Base-by-base conservation (phyloP, 805 yeast genomes). In the Sporopachydermia lactativora region DNA sequence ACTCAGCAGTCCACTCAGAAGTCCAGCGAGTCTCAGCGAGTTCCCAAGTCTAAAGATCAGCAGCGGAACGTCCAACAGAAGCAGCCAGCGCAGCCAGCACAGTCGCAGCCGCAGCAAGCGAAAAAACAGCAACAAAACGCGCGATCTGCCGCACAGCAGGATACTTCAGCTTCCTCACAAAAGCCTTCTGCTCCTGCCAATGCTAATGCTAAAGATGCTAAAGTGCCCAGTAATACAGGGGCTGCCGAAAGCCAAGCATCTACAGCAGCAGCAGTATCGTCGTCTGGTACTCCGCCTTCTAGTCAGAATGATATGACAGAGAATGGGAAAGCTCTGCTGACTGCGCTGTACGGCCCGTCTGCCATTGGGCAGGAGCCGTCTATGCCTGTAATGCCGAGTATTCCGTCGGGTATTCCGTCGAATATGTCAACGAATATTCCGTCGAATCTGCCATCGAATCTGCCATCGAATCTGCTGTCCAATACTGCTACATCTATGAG, bases 1-100 rank as follows among this genome's bases (percentile, higher is more conserved):
- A n/a, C 37, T 11, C 6, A 4, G 18, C 19, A n/a, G 3, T 3
- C 37, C 15, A 41, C 24, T 38, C 16, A 15, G 44, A 11, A 14
- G 5, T 15, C n/a, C 11, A 8, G 13, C 13, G 14, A 15, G 16
- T 18, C 37, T 35, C 8, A 14, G 15, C 14, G n/a, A 14, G 8
- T 15, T 14, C 35, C 35, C 11, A 16, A 11, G 5, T 31, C 8
- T 11, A 15, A 6, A 13, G 39, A 11, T 17, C 36, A 11, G n/a
- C 37, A 11, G 37, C 24, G 39, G 36, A 43, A 47, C 37, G 41
- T 31, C 18, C 42, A 39, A 13, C 49, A 39, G 37, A 42, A 35
- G 40, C 48, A 41, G 42, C 43, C 42, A 18, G 39, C 39, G 39
- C 42, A 18, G 35, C 36, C 41, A 43, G 38, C 39, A 16, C 44